Conservation (phyloP, 2,329 filamentous ascomycete species). For the Hymenoscyphus linearis region DNA sequence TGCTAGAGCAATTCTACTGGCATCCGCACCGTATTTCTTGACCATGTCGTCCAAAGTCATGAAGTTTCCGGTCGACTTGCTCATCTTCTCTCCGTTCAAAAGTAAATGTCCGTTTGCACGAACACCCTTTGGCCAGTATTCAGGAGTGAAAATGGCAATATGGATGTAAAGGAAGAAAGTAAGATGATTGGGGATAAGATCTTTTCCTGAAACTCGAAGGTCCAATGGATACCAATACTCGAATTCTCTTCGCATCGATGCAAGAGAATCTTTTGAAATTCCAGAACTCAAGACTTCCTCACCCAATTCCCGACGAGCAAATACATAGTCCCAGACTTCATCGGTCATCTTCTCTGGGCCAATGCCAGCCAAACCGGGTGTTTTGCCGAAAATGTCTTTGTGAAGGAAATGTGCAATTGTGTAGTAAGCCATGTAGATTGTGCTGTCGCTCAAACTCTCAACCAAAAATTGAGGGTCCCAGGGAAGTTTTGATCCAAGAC, state of each 20-base stretch:
- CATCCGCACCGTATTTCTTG: conserved; percentile 91
- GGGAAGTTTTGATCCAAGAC: conserved; percentile 87
- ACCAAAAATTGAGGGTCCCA: conserved; percentile 92
- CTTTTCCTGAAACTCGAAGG: conserved; percentile 83
- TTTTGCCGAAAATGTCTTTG: conserved; percentile 77
- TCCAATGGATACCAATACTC: conserved; percentile 97
- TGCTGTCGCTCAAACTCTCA: conserved; percentile 86
- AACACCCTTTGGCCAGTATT: conserved; percentile 84
- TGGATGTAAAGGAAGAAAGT: conserved; percentile 96
- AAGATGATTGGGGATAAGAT: conserved; percentile 87
- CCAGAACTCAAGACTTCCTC: conserved; percentile 63
- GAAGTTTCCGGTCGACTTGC: conserved; percentile 96
- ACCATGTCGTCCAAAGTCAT: conserved; percentile 82
- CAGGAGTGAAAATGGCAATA: conserved; percentile 76
- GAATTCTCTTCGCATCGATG: conserved; percentile 83
- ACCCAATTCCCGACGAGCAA: conserved; percentile 66
- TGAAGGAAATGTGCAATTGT: conserved; percentile 65
- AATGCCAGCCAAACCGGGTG: conserved; percentile 62
- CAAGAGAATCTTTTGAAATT: conserved; percentile 68
- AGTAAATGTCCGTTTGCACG: conserved; percentile 90
- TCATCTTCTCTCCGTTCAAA: conserved; percentile 98
- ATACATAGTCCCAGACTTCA: conserved; percentile 95
- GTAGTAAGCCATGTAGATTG: conserved; percentile 85
- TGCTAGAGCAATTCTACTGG: conserved; percentile 82
- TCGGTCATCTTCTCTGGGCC: conserved; percentile 84